These are phyloP conservation scores for Cryptococcus sp. DNA, from an alignment of 1,284 basidiomycete species.

Conservation along the genomic window DNA sequence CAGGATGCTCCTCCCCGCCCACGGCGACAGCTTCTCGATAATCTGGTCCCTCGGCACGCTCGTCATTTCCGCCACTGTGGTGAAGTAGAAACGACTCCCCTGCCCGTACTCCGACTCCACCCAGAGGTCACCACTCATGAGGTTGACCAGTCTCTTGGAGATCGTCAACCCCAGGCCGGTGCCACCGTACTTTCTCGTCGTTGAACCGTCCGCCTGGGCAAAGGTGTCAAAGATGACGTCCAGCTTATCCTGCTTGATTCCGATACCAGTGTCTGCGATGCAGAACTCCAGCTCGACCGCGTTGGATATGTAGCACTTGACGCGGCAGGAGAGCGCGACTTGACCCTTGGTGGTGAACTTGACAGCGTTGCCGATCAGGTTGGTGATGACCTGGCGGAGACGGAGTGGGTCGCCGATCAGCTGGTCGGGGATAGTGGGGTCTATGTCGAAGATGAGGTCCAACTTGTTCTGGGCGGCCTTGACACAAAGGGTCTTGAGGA, in stretches of 20 bases:
- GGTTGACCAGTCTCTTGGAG: conserved; percentile 88
- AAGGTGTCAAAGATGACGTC: conserved; percentile 99
- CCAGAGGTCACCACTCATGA: conserved; percentile 99
- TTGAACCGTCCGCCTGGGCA: conserved; percentile 95
- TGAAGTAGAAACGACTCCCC: conserved; percentile 96
- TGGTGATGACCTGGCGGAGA: conserved; percentile 76
- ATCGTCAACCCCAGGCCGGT: conserved; percentile 96
- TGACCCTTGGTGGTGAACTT: conserved; percentile 94
- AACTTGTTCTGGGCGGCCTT: conserved; percentile 97
- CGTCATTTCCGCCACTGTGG: conserved; percentile 62
- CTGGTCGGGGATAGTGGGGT: conserved; percentile 93
- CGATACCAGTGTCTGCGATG: conserved; percentile 96
- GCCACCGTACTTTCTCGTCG: conserved; percentile 94
- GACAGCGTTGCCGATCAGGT: conserved; percentile 91
- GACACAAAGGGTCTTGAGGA: conserved; percentile 96
- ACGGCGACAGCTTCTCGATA: conserved; percentile 69
- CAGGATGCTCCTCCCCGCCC: conserved; percentile 68
- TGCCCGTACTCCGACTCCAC: conserved; percentile 89
- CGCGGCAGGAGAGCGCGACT: conserved; percentile 81
- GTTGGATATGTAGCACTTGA: conserved; percentile 64
- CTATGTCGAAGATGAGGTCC: conserved; percentile 94
- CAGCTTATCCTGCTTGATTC: conserved; percentile 97
- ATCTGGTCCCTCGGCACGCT: conserved; percentile 59
- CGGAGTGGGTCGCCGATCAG: conserved; percentile 95
- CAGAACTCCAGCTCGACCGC: conserved; percentile 93